phyloP scores from a whole-genome alignment of 768 basidiomycete species.

The Leccinum obscurum region DNA sequence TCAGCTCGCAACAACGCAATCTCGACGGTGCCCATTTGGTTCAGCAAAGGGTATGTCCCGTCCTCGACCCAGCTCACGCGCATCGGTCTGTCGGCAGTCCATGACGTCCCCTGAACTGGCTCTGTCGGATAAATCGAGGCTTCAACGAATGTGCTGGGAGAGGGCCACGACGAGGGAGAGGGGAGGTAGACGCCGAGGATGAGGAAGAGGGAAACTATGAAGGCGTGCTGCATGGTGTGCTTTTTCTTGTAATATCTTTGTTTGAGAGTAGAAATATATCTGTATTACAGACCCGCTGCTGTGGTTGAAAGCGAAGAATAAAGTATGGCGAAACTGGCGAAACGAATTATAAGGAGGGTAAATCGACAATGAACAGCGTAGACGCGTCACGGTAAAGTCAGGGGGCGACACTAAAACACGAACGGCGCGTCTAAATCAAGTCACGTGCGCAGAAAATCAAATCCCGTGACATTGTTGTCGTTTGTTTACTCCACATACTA shows the following conservation, averaged over 20 bases:
- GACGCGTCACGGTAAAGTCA: too few species aligned
- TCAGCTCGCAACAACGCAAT: slow-evolving; percentile 46
- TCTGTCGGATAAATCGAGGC: slow-evolving; percentile 52
- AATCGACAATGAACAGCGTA: neutral
- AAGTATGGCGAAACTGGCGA: neutral
- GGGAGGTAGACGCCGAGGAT: slow-evolving; percentile 11
- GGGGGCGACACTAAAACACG: too few species aligned
- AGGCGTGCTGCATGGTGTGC: slow-evolving; percentile 10
- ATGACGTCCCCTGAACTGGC: slow-evolving; percentile 47
- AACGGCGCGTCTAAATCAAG: neutral
- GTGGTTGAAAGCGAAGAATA: slow-evolving; percentile 4
- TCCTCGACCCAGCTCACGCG: slow-evolving; percentile 55
- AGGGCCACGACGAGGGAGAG: neutral
- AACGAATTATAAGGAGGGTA: neutral
- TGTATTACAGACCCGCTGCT: slow-evolving; percentile 32
- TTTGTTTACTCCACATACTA: neutral
- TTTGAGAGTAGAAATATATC: neutral
- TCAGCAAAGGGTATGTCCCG: slow-evolving; percentile 38
- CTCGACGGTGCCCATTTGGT: slow-evolving; percentile 41
- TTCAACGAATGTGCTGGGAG: slow-evolving; percentile 5
- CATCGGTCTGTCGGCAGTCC: slow-evolving; percentile 43
- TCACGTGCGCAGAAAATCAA: slow-evolving; percentile 33
- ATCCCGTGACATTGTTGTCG: slow-evolving; percentile 5
- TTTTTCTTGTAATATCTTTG: neutral
- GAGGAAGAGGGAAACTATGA: neutral